Base-by-base conservation (phyloP, 495 filamentous ascomycete species). In the Penicillium manginii region DNA sequence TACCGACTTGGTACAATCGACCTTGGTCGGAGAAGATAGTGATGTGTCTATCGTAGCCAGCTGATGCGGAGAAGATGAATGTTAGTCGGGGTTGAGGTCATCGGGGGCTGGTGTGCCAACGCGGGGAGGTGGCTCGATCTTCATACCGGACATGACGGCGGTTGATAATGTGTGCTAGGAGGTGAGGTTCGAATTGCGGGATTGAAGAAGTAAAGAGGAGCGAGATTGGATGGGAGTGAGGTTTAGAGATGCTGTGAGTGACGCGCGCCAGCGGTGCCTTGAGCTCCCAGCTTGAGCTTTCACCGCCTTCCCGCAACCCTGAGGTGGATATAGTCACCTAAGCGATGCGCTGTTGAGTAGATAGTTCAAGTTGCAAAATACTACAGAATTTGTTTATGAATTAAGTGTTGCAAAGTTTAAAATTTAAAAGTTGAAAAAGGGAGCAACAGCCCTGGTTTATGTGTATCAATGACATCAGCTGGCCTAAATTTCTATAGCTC, bases 21-120 rank as follows among this genome's bases (percentile, higher is more conserved):
- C 94, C 94, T 74, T 96, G 91, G 75, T 98, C 94, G 40, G 96
- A 98, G 84, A 98, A 98, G 86, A 98, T 98, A 68, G 94, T 98
- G 66, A 98, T 98, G 74, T 98, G 94, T 82, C 94, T 85, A 77
- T 98, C 94, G 80, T 93, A 97, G 61, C 91, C 92, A 71, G 93
- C 93, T 97, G 31, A 47, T 65, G 69, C 73, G 66, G 61, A 64
- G 57, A 66, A 64, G 65, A 57, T 62, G 53, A 49, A 47, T 40
- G 73, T 77, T 57, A 76, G 74, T 64, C 57, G 48, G 49, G 59
- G 66, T 69, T 74, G 72, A 77, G 68, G 71, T 74, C 70, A 73
- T 74, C 21, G 45, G 66, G 56, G 57, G 55, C 53, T 58, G 54
- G 47, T 22, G 32, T 43, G 19, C 39, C 58, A 62, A 60, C 58